Evolutionary conservation across 2,329 filamentous ascomycete species (phyloP), one percentile per base, ranked within the genome.

Genomic region (Cryphonectria parasitica): DNA sequence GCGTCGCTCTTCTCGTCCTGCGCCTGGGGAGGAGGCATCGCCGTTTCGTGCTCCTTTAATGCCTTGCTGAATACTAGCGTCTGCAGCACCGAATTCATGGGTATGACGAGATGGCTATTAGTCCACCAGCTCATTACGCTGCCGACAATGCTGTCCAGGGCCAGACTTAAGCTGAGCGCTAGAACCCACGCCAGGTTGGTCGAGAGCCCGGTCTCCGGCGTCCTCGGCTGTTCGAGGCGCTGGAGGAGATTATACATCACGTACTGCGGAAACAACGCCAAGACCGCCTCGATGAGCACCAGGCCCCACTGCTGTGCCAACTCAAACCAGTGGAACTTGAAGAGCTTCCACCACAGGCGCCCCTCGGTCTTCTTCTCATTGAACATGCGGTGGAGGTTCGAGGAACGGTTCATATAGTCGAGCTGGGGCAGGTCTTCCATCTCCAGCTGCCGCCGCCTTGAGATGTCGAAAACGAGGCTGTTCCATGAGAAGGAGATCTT

Each of bases 41-140:
- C 77, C 5, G 76, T 77, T 61, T 80, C 79, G 62, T 80, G 79
- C 25, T 79, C 77, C 39, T 75, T 77, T 41, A 81, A 73, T 11
- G 79, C 79, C 67, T 81, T 81, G 61, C 77, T 74, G 62, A 81
- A 81, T 39, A 81, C 78, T 41, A 81, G 73, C 0, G 78, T 76
- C 74, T 81, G 79, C 54, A 81, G 68, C 6, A 80, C 73, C 7
- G 78, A 77, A 45, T 71, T 74, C 13, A 80, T 71, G 0, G 79
- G 79, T 17, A 76, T 76, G 25, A 79, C 78, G 1, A 80, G 78
- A 0, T 76, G 77, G 49, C 76, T 79, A 3, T 74, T 73, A 0
- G 79, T 80, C 67, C 79, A 75, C 79, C 79, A 80, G 65, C 75
- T 77, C 65, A 79, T 75, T 58, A 75, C 75, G 60, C 76, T 78